Conservation (phyloP, 2,329 filamentous ascomycete species). For the Monilinia fructicola region DNA sequence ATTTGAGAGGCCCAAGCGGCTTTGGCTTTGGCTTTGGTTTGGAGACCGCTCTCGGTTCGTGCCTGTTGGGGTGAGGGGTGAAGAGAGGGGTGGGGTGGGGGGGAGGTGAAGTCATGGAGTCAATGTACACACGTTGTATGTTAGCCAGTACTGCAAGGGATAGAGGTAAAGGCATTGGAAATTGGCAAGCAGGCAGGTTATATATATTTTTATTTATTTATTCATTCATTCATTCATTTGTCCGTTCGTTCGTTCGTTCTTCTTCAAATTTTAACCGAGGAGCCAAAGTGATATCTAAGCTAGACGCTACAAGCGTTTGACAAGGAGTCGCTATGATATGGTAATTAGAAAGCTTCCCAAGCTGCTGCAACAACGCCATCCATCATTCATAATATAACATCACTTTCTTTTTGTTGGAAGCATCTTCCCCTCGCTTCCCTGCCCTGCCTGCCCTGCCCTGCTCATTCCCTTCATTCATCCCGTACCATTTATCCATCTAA, state of each 20-base stretch:
- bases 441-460: background rate
- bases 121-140: no score
- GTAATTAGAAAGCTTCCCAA: constrained; percentile 2
- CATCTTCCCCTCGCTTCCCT: background rate
- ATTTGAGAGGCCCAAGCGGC: no score
- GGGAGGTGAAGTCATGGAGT: no score
- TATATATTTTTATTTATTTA: background rate
- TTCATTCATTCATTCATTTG: constrained; percentile 3
- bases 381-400: constrained; percentile 14
- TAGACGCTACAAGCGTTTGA: constrained; percentile 4
- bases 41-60: no score
- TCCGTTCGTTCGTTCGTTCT: constrained; percentile 7
- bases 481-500: background rate
- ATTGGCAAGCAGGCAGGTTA: no score
- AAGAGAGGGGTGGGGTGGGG: no score
- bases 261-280: background rate
- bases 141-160: no score
- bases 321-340: background rate
- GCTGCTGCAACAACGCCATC: background rate
- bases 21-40: no score
- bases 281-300: constrained; percentile 11
- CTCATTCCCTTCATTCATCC: background rate
- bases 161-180: no score
- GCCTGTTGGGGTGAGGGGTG: no score
- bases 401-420: background rate